phyloP scores from a whole-genome alignment of 495 filamentous ascomycete species.

The Xylaria castorea region DNA sequence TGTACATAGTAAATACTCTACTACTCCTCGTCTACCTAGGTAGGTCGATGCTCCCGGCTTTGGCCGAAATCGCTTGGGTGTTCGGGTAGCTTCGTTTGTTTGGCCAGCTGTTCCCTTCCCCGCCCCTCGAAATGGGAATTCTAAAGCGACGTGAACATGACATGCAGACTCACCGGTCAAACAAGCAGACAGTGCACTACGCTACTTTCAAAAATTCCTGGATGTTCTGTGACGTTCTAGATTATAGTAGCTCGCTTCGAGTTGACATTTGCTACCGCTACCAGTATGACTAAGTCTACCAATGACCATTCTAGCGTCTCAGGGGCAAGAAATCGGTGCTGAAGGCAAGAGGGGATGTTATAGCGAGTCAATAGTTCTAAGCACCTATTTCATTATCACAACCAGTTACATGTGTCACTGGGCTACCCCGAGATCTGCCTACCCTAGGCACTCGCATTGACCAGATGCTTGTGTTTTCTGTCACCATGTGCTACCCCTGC shows the following conservation, averaged over 20 bases:
- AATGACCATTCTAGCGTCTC: background rate
- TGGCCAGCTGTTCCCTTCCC: conserved; percentile 26
- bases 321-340: background rate
- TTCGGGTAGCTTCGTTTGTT: conserved; percentile 15
- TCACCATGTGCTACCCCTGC: conserved; percentile 46
- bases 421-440: conserved; percentile 15
- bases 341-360: background rate
- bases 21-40: background rate
- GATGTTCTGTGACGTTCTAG: conserved; percentile 11
- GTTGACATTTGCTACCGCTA: background rate
- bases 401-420: background rate
- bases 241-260: background rate
- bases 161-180: conserved; percentile 32
- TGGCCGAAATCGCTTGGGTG: conserved; percentile 18
- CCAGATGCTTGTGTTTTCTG: conserved; percentile 33
- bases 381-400: background rate
- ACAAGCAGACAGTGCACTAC: conserved; percentile 19
- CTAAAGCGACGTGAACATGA: conserved; percentile 26
- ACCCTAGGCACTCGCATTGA: conserved; percentile 24
- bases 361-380: background rate
- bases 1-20: background rate
- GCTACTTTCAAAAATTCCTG: background rate
- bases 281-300: background rate
- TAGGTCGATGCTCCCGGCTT: conserved; percentile 17
- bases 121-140: conserved; percentile 20